Evolutionary conservation across 1,284 basidiomycete species (phyloP), one percentile per base, ranked within the genome.

Genomic region (Calocybe gambosa): DNA sequence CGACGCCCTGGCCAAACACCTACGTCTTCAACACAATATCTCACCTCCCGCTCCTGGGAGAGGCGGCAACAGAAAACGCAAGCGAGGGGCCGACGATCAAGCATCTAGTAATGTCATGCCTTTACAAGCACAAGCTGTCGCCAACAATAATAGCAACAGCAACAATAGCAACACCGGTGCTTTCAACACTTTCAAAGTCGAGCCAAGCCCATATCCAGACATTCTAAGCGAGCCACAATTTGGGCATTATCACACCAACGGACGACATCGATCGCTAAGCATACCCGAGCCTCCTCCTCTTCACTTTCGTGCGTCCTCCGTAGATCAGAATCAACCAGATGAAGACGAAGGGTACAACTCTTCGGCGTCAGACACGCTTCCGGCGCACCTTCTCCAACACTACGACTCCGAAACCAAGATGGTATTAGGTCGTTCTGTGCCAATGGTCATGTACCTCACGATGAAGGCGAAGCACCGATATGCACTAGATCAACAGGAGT

Each of bases 1-100:
- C 0, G 92, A 94, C 64, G 91, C 91, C 18, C 78, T 93, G 12
- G 85, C 86, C 13, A 94, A 94, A 60, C 91, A 94, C 62, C 88
- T 93, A 82, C 80, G 90, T 15, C 77, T 89, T 12, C 89, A 92
- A 59, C 91, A 94, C 66, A 81, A 83, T 58, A 83, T 88, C 56
- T 73, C 73, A 0, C 83, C 85, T 0, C 82, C 85, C 1, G 72
- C 80, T 5, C 83, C 85, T 1, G 82, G 82, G 3, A 74, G 85
- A 19, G 85, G 84, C 36, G 79, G 82, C 9, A 74, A 77, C 36
- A 72, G 78, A 31, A 82, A 80, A 57, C 78, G 85, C 45, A 86
- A 85, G 58, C 77, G 81, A 28, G 71, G 71, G 43, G 64, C 62
- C 50, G 58, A 67, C 42, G 59, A 67, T 41, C 26, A 58, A 61